phyloP scores from a whole-genome alignment of 1,284 basidiomycete species.

The Blastosporella zonata region DNA sequence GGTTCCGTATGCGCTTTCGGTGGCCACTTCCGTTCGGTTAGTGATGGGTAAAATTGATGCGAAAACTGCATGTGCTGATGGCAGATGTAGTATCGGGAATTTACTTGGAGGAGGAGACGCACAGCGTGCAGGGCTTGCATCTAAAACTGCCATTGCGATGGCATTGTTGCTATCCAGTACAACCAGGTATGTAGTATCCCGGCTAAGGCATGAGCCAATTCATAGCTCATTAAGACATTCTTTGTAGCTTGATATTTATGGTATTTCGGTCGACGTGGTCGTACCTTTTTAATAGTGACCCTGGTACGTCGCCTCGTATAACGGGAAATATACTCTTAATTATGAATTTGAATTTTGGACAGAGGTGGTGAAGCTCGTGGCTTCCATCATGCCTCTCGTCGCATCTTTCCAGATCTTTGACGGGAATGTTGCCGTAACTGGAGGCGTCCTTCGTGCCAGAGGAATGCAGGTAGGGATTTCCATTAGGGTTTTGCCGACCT shows the following conservation, averaged over 20 bases:
- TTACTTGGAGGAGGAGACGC: slow-evolving; percentile 73
- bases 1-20: slow-evolving; percentile 75
- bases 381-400: slow-evolving; percentile 71
- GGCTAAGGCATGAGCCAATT: background rate
- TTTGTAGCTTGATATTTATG: slow-evolving; percentile 48
- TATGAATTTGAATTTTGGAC: background rate
- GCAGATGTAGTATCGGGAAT: slow-evolving; percentile 64
- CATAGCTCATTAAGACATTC: background rate
- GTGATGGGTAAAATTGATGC: background rate
- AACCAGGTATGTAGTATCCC: slow-evolving; percentile 47
- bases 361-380: slow-evolving; percentile 66
- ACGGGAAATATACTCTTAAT: background rate
- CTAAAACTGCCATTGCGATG: slow-evolving; percentile 60
- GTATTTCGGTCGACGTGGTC: slow-evolving; percentile 8
- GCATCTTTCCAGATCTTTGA: slow-evolving; percentile 84
- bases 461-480: slow-evolving; percentile 60
- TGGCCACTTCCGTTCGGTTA: slow-evolving; percentile 83
- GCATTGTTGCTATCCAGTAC: slow-evolving; percentile 53
- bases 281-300: slow-evolving; percentile 3
- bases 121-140: slow-evolving; percentile 61
- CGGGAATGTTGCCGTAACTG: slow-evolving; percentile 64
- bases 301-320: background rate
- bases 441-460: slow-evolving; percentile 74
- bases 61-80: background rate
- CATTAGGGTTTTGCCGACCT: background rate